Base-by-base conservation (phyloP, 179 eudicot species). In the Beta corolliflora region DNA sequence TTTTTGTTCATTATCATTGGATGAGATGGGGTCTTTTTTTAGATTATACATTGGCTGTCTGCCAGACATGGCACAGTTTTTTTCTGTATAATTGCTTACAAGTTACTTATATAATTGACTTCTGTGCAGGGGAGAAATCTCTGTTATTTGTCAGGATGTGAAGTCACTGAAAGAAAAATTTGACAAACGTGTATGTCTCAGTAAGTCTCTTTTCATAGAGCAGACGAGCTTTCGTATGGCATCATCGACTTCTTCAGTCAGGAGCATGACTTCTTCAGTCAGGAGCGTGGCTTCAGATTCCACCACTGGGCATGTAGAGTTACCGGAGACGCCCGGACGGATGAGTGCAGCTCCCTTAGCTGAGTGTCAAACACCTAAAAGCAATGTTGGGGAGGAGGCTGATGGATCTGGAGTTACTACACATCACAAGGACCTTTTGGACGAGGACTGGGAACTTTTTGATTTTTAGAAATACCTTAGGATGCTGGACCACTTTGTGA, bases 91-190 rank as follows among this genome's bases (percentile, higher is more conserved):
- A 23, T 61, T 74, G 4, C 9, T 29, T 65, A 29, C 58, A 68
- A 29, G 29, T 48, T 7, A 21, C 3, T 41, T 7, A 36, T 64
- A 5, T 64, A 64, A 8, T n/a, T 1, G 6, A 23, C 36, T 5
- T 18, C 5, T 55, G 12, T 87, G 87, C 92, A 96, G 99, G 87
- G 98, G 98, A 77, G 99, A 96, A 88, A 90, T 96, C 2, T 89
- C 96, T 63, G 97, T 94, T 9, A 88, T 94, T 23, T 91, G 94
- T 81, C 89, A 94, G 84, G 96, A 94, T 77, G 91, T 96, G 68
- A 92, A 86, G 82, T 76, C 85, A 59, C 88, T 96, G 66, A 92
- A 92, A 84, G 92, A 91, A 81, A 93, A 89, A 67, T 89, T 96
- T 29, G 92, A 94, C 75, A 87, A 86, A 56, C 83, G 82, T 54